These are phyloP conservation scores for Globisporangium rhizosaccharum DNA, from an alignment of 352 stramenopile genomes.

Conservation along the genomic window DNA sequence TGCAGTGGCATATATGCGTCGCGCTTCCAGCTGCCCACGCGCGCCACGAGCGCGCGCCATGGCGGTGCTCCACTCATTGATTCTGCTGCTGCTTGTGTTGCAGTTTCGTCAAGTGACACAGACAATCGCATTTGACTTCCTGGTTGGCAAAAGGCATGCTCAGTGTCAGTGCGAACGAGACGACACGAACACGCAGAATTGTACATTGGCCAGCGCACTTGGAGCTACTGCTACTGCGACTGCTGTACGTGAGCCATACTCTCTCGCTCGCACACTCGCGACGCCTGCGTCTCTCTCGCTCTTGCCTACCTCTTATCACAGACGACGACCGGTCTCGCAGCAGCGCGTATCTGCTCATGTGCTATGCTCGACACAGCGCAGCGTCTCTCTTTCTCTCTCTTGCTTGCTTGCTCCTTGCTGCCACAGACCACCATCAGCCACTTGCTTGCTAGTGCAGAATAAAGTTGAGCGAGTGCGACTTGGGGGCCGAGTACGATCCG, in stretches of 20 bases:
- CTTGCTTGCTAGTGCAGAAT: slow-evolving; percentile 55
- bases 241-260: too few relatives aligned
- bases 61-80: slow-evolving; percentile 11
- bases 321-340: not conserved
- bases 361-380: not conserved
- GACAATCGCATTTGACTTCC: too few relatives aligned
- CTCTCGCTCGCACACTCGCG: too few relatives aligned
- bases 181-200: too few relatives aligned
- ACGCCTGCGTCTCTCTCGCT: too few relatives aligned
- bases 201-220: too few relatives aligned
- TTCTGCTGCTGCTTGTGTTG: too few relatives aligned
- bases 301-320: too few relatives aligned
- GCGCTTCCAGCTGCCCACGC: slow-evolving; percentile 37
- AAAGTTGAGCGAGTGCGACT: slow-evolving; percentile 82
- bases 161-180: too few relatives aligned
- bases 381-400: not conserved
- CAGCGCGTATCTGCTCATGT: not conserved
- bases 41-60: slow-evolving; percentile 23
- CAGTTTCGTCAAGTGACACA: too few relatives aligned
- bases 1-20: slow-evolving; percentile 43
- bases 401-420: not conserved
- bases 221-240: too few relatives aligned
- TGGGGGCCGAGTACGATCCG: slow-evolving; percentile 44
- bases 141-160: too few relatives aligned
- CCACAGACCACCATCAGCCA: not conserved